Base-by-base conservation (phyloP, 2,329 filamentous ascomycete species). In the Microsporum audouinii region DNA sequence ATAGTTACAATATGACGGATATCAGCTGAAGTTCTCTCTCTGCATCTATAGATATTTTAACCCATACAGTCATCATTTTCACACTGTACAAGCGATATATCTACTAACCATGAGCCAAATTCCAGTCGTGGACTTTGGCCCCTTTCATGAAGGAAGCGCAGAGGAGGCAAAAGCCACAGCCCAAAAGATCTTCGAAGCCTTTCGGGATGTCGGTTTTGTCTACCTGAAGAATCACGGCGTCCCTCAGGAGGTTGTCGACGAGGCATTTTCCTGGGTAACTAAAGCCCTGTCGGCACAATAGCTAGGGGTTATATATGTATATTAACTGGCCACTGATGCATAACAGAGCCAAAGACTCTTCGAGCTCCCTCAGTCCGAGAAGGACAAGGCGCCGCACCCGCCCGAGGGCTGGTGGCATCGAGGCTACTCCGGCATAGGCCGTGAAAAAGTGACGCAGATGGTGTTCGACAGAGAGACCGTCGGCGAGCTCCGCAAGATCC, bases 381-480 rank as follows among this genome's bases (percentile, higher is more conserved):
- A 81, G 64, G 75, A 78, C 71, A 73, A 75, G 59, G 79, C 78
- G 1, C 77, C 77, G 2, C 78, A 80, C 68, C 78, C 79, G 2
- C 70, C 74, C 7, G 79, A 79, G 6, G 77, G 76, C 62, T 72
- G 70, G 7, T 73, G 80, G 1, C 79, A 83, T 66, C 75, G 80
- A 56, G 81, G 81, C n/a, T 83, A 83, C 65, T 82, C 79, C 1
- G 79, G 78, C 74, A 79, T 79, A 0, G 80, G 80, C 0, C 65
- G 80, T 57, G 80, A 83, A 68, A 82, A 82, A 65, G 79, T 80
- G 3, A 78, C 78, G 8, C 77, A 79, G 64, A 73, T 74, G 5
- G 75, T 77, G 14, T 71, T 69, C 43, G 75, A 74, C 1, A 72
- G 66, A 34, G 70, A 75, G 5, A 74, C 79, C 36, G 71, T 77